A percentile compares a stretch with the other conserved stretches of the same genome.
These are phyloP conservation scores for Corinectria fuckeliana DNA, from an alignment of 2,329 filamentous ascomycete species.

Conservation along the genomic window DNA sequence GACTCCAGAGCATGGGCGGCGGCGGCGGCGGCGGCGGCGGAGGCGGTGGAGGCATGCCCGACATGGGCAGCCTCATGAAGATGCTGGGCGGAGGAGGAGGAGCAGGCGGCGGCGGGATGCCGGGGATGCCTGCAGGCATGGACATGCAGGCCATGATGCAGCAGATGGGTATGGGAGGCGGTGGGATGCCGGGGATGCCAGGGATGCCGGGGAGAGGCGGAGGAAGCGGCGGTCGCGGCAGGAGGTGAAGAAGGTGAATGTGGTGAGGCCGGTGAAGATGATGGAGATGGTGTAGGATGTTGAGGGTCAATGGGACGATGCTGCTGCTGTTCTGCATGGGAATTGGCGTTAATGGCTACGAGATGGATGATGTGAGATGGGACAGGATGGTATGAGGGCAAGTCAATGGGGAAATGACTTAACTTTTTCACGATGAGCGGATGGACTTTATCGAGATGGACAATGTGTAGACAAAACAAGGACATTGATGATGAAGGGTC, in stretches of 20 bases:
- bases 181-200: constrained; percentile 44
- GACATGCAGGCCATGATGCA: constrained; percentile 84
- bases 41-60: constrained; percentile 73
- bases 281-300: too few relatives aligned
- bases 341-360: constrained; percentile 18
- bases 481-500: constrained; percentile 8
- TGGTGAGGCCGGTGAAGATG: constrained; percentile 2
- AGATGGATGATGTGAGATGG: constrained; percentile 3
- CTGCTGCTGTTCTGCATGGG: constrained; percentile 13
- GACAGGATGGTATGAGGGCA: constrained; percentile 3
- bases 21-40: constrained; percentile 70
- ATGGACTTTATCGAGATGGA: constrained; percentile 3
- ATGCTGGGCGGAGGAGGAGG: constrained; percentile 74
- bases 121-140: constrained; percentile 74
- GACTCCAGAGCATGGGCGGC: constrained; percentile 91
- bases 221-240: constrained; percentile 40
- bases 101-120: constrained; percentile 57
- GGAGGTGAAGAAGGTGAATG: constrained; percentile 31
- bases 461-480: background rate
- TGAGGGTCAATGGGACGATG: too few relatives aligned
- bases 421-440: constrained; percentile 21
- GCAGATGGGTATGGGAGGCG: constrained; percentile 69
- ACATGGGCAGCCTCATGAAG: constrained; percentile 88
- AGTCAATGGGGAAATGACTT: background rate
- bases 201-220: constrained; percentile 41